Evolutionary conservation across 1,139 yeast species (phyloP).

Genomic region (Meyerozyma sp.): DNA sequence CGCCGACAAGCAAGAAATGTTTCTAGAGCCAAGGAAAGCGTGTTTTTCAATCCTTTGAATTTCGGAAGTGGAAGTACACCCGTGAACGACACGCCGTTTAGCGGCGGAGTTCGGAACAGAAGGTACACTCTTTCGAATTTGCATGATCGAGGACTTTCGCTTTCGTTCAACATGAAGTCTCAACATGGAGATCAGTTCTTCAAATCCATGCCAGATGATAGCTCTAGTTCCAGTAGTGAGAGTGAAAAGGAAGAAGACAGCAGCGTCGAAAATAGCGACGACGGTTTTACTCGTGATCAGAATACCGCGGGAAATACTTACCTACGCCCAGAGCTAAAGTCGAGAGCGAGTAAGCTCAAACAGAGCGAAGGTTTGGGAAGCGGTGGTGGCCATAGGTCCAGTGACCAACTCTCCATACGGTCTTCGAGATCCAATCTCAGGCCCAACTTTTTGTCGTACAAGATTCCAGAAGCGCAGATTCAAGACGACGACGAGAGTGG

Average conservation of each 20-base stretch:
- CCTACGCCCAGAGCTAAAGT: slow-evolving; percentile 2
- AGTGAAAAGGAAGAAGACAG: slow-evolving; percentile 15
- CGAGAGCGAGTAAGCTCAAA: slow-evolving; percentile 1
- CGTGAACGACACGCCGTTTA: slow-evolving; percentile 6
- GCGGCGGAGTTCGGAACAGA: slow-evolving; percentile 18
- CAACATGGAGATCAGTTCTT: slow-evolving; percentile 25
- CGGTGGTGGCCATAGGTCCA: slow-evolving; percentile 3
- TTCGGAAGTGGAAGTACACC: slow-evolving; percentile 14
- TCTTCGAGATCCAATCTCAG: slow-evolving; percentile 36
- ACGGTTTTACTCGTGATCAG: background rate
- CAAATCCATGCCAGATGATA: slow-evolving; percentile 18
- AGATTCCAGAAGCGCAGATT: slow-evolving; percentile 69
- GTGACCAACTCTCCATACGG: slow-evolving; percentile 24
- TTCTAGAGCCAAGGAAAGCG: slow-evolving; percentile 7
- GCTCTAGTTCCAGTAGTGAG: slow-evolving; percentile 25
- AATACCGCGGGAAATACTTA: slow-evolving; percentile 11
- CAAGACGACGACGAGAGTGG: slow-evolving; percentile 53
- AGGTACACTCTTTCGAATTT: slow-evolving; percentile 52
- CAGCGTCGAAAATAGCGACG: background rate
- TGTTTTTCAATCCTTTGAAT: slow-evolving; percentile 20
- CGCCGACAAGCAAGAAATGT: slow-evolving; percentile 3
- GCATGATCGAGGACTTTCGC: slow-evolving; percentile 69
- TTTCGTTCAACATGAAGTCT: slow-evolving; percentile 63
- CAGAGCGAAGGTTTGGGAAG: slow-evolving; percentile 1
- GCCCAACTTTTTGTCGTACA: slow-evolving; percentile 75